phyloP scores from a whole-genome alignment of 2,329 filamentous ascomycete species.

The Ophiognomonia clavigignenti-juglandacearum region DNA sequence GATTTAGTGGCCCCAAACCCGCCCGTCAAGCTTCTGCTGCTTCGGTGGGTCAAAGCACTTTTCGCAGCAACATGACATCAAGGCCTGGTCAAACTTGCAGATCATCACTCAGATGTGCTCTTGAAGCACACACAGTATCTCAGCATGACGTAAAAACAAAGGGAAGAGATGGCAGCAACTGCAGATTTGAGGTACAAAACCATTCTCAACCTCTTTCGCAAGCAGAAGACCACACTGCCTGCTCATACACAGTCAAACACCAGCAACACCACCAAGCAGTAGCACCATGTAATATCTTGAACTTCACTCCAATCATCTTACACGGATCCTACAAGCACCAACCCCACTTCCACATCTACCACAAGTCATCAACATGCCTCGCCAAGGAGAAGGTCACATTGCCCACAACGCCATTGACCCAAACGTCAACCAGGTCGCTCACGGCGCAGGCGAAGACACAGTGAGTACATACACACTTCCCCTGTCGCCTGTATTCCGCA shows the following conservation, averaged over 20 bases:
- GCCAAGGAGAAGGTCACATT: constrained; percentile 42
- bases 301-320: constrained; percentile 2
- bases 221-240: not conserved
- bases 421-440: constrained; percentile 34
- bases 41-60: too few relatives aligned
- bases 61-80: too few relatives aligned
- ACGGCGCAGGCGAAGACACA: constrained; percentile 35
- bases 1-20: too few relatives aligned
- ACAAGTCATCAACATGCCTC: constrained; percentile 37
- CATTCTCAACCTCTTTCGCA: not conserved
- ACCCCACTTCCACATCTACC: constrained; percentile 1
- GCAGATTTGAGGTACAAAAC: too few relatives aligned
- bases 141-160: not conserved
- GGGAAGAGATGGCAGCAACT: too few relatives aligned
- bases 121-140: not conserved
- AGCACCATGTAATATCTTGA: too few relatives aligned
- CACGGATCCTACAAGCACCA: not conserved
- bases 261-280: not conserved
- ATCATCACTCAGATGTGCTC: not conserved
- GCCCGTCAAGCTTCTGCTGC: too few relatives aligned
- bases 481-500: too few relatives aligned
- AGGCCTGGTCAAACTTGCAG: not conserved
- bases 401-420: constrained; percentile 39
- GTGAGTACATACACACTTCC: constrained; percentile 25
- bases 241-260: not conserved